phyloP scores from a whole-genome alignment of 164 flowering plant genomes.

The Chimonanthus praecox region DNA sequence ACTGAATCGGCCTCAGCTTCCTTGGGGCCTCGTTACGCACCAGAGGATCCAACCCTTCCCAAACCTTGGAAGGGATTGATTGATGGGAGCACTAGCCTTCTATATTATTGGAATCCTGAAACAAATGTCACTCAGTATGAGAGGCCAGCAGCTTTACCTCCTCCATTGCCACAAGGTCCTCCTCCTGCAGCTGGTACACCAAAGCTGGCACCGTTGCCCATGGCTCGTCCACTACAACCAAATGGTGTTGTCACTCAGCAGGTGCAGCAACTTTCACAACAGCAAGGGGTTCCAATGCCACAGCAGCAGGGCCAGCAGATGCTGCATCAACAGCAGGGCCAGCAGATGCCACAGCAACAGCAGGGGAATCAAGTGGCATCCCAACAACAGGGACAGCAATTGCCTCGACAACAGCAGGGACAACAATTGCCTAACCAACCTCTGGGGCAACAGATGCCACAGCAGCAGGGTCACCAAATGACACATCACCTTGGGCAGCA shows the following conservation, averaged over 20 bases:
- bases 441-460: slow-evolving; percentile 11
- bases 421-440: slow-evolving; percentile 24
- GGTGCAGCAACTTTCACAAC: slow-evolving; percentile 21
- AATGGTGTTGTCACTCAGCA: slow-evolving; percentile 29
- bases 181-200: slow-evolving; percentile 44
- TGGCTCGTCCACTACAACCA: slow-evolving; percentile 26
- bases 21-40: slow-evolving; percentile 76
- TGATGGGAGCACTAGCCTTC: slow-evolving; percentile 61
- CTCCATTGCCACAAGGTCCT: slow-evolving; percentile 43
- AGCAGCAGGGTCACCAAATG: slow-evolving; percentile 14
- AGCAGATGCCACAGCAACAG: slow-evolving; percentile 30
- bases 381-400: slow-evolving; percentile 32
- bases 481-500: slow-evolving; percentile 11
- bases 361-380: slow-evolving; percentile 22
- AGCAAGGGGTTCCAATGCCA: slow-evolving; percentile 21
- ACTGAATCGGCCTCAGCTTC: slow-evolving; percentile 47
- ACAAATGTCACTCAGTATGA: slow-evolving; percentile 25
- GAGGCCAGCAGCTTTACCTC: slow-evolving; percentile 14
- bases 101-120: slow-evolving; percentile 30
- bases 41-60: slow-evolving; percentile 85
- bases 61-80: slow-evolving; percentile 86
- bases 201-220: slow-evolving; percentile 44
- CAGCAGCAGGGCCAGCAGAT: slow-evolving; percentile 34
- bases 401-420: slow-evolving; percentile 17
- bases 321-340: slow-evolving; percentile 20